Base-by-base conservation (phyloP, 2,329 filamentous ascomycete species). In the Penicillium verrucosum region DNA sequence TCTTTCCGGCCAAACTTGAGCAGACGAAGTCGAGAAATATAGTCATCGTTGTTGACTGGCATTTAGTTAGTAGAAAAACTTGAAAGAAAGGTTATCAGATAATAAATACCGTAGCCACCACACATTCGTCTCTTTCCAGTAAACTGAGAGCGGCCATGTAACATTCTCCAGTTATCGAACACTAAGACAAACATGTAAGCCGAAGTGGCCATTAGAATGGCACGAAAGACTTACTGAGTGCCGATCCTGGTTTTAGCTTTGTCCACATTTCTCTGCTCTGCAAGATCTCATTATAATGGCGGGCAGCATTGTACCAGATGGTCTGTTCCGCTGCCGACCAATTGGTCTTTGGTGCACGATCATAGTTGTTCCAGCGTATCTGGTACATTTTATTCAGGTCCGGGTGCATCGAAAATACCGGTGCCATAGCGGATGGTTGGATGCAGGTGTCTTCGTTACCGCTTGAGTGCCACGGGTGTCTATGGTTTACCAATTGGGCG, bases 121-220 rank as follows among this genome's bases (percentile, higher is more conserved):
- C 92, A 97, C 69, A 99, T 89, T 63, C 92, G 86, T 63, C 94
- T 81, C 69, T 89, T 85, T 1, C 94, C 94, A 6, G 86, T 88
- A 68, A 97, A 99, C 0, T 84, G 84, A 50, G 86, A 86, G 65
- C 94, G 81, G 1, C 93, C 94, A 73, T 99, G 94, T 65, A 97
- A 77, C 34, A 97, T 89, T 57, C 94, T 84, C 92, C 93, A 97
- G 69, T 99, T 97, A 71, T 99, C 90, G 73, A 99, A 97, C 45
- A 97, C 89, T 89, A 65, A 11, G 46, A 41, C 45, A 54, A 30
- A 51, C 21, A 25, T 43, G 42, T 36, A 48, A 30, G 43, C 48
- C 8, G 51, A 51, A 34, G 25, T 12, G 7, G 8, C 5, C 9
- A 32, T 41, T 7, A 29, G 7, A 52, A 34, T 34, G 12, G 16